Base-by-base conservation (phyloP, 108 stramenopile genomes). In the Pseudonitzschia delicatissima region DNA sequence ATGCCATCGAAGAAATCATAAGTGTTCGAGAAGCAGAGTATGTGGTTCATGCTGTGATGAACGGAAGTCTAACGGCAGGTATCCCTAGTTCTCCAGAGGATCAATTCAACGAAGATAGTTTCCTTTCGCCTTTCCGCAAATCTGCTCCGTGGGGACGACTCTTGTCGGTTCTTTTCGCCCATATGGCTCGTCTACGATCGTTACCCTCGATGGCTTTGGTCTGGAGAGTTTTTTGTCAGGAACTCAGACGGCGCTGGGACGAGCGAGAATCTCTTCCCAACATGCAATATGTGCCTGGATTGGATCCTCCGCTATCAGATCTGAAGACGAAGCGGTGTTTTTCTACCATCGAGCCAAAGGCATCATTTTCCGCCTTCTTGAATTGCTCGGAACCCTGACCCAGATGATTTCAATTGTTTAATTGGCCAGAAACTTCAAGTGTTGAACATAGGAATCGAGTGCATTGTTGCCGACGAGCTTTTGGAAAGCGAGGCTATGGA, bases 351-450 rank as follows among this genome's bases (percentile, higher is more conserved):
- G 77, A 68, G 50, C 64, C 57, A 8, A 63, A 60, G 34, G 87
- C 87, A 9, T 57, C 79, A 25, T 51, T 64, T 49, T 35, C 79
- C 6, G 77, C 75, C 9, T 82, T 74, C 57, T 53, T 78, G 27
- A 63, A 78, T 51, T 66, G 81, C 47, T 47, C 67, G 15, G 77
- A 79, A 69, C 84, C 85, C n/a, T n/a, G 84, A 91, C 57, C 89
- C 92, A 17, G 86, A 84, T 53, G 81, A 85, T 27, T 62, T 74
- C 42, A 66, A 87, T 62, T 94, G 92, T 37, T 67, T 91, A 37
- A 87, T 94, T 63, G 85, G 87, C 49, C 92, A 94, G 69, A 94
- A 89, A 52, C 67, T 94, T n/a, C 86, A 93, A 61, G 84, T 90
- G 4, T 88, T 88, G 59, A 87, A 93, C 60, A 61, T 93, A 36